These are phyloP conservation scores for Nakaseomyces sp. DNA, from an alignment of 1,139 yeast genomes.

Conservation along the genomic window DNA sequence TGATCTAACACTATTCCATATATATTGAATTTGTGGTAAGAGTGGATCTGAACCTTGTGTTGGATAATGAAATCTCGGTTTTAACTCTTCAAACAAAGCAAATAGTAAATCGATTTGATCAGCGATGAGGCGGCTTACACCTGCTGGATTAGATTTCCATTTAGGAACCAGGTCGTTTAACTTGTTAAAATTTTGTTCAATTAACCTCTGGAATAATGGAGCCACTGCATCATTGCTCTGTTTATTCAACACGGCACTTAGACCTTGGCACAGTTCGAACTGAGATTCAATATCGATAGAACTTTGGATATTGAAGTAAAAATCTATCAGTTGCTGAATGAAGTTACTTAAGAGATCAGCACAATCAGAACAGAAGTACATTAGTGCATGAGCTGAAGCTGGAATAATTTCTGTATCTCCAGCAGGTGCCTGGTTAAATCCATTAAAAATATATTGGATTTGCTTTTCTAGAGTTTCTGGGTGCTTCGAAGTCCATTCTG, in stretches of 20 bases:
- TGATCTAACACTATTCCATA: conserved; percentile 22
- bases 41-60: conserved; percentile 28
- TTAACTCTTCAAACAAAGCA: conserved; percentile 57
- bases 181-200: conserved; percentile 55
- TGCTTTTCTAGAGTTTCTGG: conserved; percentile 77
- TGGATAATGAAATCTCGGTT: conserved; percentile 34
- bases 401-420: conserved; percentile 44
- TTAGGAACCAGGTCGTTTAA: conserved; percentile 31
- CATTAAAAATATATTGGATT: conserved; percentile 72
- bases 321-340: conserved; percentile 66
- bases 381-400: conserved; percentile 89
- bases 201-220: conserved; percentile 47
- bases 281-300: conserved; percentile 59
- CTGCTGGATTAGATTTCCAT: conserved; percentile 27
- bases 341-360: conserved; percentile 55
- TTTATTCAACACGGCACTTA: conserved; percentile 71
- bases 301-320: conserved; percentile 56
- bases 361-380: conserved; percentile 93
- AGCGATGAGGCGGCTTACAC: conserved; percentile 45
- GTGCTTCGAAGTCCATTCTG: conserved; percentile 88
- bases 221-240: conserved; percentile 40
- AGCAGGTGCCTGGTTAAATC: conserved; percentile 42
- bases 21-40: conserved; percentile 21
- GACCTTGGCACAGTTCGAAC: conserved; percentile 79
- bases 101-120: conserved; percentile 70